Conservation (phyloP, 1,139 yeast genomes). For the Eremothecium coryli region DNA sequence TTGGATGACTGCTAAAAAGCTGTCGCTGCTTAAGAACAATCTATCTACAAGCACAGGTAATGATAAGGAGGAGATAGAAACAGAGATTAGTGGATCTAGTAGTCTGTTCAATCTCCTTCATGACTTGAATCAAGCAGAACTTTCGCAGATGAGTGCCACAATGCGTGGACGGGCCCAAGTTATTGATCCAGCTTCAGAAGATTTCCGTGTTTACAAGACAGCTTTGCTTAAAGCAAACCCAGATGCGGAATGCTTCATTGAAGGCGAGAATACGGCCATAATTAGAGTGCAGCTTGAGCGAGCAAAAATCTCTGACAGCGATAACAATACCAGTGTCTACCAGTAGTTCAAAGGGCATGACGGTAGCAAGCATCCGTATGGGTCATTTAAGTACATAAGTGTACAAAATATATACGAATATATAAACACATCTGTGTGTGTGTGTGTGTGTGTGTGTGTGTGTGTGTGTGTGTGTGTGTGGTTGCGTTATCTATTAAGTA, state of each 20-base stretch:
- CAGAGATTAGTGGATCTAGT: constrained; percentile 17
- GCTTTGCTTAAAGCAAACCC: constrained; percentile 53
- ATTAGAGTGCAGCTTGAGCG: constrained; percentile 53
- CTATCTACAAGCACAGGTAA: constrained; percentile 16
- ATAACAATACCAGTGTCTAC: constrained; percentile 47
- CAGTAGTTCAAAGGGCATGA: constrained; percentile 34
- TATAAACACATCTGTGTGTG: no score
- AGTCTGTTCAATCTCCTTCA: constrained; percentile 53
- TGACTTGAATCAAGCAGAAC: constrained; percentile 63
- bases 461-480: no score
- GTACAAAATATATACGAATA: no score
- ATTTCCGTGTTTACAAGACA: constrained; percentile 46
- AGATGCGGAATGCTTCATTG: constrained; percentile 62
- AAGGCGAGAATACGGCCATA: constrained; percentile 53
- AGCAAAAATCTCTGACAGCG: constrained; percentile 75
- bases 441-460: no score
- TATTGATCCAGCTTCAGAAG: constrained; percentile 35
- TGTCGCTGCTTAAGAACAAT: constrained; percentile 25
- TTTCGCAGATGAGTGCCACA: constrained; percentile 71
- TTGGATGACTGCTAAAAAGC: constrained; percentile 58
- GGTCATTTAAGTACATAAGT: no score
- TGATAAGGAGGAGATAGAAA: constrained; percentile 8
- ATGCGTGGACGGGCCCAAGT: constrained; percentile 61
- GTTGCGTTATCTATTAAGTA: no score
- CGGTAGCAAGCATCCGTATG: no score